phyloP scores from a whole-genome alignment of 108 stramenopile species.

The Pseudonitzschia delicatissima region DNA sequence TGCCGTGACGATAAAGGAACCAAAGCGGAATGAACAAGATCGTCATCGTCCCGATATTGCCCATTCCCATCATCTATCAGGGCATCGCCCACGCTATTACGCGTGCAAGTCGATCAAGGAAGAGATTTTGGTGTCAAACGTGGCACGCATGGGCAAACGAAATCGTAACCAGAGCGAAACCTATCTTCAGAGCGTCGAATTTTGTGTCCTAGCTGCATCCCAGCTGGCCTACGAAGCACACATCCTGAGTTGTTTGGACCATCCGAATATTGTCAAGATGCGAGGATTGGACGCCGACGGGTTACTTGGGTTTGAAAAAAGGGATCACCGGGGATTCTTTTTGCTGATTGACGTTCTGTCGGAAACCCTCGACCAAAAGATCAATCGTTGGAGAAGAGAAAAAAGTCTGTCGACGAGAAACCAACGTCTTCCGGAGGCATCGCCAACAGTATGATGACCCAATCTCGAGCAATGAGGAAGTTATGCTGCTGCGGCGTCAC shows the following conservation, averaged over 20 bases:
- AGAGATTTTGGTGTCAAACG: conserved; percentile 20
- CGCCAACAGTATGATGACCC: too few species aligned
- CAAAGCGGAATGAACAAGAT: background rate
- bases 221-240: conserved; percentile 76
- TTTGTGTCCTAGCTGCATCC: conserved; percentile 49
- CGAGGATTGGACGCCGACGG: conserved; percentile 56
- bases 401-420: background rate
- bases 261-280: conserved; percentile 79
- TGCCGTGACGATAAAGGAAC: conserved; percentile 16
- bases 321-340: conserved; percentile 43
- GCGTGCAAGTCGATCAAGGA: conserved; percentile 59
- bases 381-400: conserved; percentile 43
- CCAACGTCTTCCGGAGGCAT: background rate
- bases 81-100: background rate
- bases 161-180: background rate
- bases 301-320: conserved; percentile 33
- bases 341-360: conserved; percentile 50
- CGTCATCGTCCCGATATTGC: background rate
- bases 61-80: background rate
- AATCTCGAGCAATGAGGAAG: background rate
- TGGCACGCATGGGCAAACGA: too few species aligned
- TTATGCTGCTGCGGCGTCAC: background rate
- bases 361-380: conserved; percentile 35
- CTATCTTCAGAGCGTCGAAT: conserved; percentile 17
- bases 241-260: conserved; percentile 62